phyloP scores from a whole-genome alignment of 306 rosid species.

The Benincasa hispida region DNA sequence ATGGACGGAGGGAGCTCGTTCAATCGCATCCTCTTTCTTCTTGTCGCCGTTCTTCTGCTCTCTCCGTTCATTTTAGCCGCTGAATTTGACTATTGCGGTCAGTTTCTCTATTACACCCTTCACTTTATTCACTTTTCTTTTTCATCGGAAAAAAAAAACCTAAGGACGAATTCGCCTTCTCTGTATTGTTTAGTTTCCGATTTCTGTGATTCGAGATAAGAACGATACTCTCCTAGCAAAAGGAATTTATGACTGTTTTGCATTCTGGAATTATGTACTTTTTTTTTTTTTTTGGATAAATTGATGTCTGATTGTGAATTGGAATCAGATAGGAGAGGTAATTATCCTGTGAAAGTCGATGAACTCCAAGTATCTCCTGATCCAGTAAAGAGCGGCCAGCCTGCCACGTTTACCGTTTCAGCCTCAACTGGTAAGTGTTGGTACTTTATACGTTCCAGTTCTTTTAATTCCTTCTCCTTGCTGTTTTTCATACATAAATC shows the following conservation, averaged over 20 bases:
- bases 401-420: conserved; percentile 59
- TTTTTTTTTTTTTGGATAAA: background rate
- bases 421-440: conserved; percentile 51
- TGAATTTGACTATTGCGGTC: conserved; percentile 52
- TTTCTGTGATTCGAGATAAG: background rate
- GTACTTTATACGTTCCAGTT: background rate
- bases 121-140: background rate
- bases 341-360: conserved; percentile 59
- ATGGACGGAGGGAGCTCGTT: background rate
- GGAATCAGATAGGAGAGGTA: conserved; percentile 36
- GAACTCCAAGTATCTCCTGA: conserved; percentile 44
- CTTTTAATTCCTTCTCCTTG: background rate
- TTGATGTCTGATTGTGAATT: background rate
- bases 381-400: conserved; percentile 56
- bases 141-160: background rate
- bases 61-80: conserved; percentile 27
- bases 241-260: background rate
- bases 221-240: background rate
- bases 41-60: conserved; percentile 23
- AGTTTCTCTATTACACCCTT: conserved; percentile 3
- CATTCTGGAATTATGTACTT: background rate
- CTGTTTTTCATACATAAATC: background rate
- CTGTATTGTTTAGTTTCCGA: background rate
- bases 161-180: background rate
- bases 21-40: conserved; percentile 21